Conservation (phyloP, 208 protist genomes). For the Acanthamoeba comandoni region DNA sequence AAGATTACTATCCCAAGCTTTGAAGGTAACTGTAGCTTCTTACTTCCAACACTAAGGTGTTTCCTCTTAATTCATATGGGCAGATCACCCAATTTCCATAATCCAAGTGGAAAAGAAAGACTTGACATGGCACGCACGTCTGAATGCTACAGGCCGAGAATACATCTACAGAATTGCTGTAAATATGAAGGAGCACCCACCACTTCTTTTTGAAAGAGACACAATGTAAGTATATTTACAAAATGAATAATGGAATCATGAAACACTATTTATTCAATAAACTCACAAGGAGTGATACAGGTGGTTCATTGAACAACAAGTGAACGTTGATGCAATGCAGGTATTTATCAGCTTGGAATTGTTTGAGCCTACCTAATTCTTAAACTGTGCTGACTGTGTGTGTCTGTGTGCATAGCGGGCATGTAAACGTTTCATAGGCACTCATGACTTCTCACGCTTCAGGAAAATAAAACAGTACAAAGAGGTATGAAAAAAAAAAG, state of each 20-base stretch:
- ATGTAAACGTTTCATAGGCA: slow-evolving; percentile 11
- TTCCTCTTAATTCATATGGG: not conserved
- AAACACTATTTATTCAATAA: not conserved
- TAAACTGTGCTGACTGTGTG: not conserved
- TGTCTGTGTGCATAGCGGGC: not conserved
- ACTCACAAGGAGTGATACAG: not conserved
- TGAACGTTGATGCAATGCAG: slow-evolving; percentile 27
- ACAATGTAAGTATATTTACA: not conserved
- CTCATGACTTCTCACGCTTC: slow-evolving; percentile 59
- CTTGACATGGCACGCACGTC: slow-evolving; percentile 1
- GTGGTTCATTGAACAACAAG: not conserved
- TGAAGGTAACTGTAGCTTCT: no score
- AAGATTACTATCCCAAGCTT: no score
- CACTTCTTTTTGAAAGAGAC: slow-evolving; percentile 28
- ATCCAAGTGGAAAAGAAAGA: slow-evolving; percentile 1
- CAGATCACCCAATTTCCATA: slow-evolving; percentile 36
- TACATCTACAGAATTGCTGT: slow-evolving; percentile 22
- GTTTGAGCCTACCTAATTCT: not conserved
- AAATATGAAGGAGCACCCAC: not conserved
- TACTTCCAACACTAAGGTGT: no score
- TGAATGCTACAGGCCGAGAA: not conserved
- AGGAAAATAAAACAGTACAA: slow-evolving; percentile 11
- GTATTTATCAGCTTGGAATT: not conserved
- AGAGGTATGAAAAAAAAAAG: not conserved
- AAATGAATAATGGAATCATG: not conserved